Percentiles rank a stretch among this genome's conserved stretches.
Evolutionary conservation across 495 filamentous ascomycete species (phyloP).

Genomic region (Hyphodiscus hymeniophilus): DNA sequence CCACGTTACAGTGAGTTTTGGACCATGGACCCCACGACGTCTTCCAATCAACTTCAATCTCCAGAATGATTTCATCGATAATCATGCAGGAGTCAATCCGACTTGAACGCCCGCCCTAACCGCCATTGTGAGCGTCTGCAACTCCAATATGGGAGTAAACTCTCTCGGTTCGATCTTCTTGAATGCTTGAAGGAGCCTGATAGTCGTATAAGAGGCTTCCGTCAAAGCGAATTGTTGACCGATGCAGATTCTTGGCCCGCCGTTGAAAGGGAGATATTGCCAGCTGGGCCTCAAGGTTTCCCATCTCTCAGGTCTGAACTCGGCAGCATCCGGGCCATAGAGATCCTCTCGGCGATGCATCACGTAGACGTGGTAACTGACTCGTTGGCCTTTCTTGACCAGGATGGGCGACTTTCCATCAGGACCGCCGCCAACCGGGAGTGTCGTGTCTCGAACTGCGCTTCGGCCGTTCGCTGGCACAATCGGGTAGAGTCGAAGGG

Average conservation of each 20-base stretch:
- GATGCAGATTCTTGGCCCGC: conserved; percentile 52
- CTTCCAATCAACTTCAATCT: too few species aligned
- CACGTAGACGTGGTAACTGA: conserved; percentile 12
- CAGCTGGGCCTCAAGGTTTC: conserved; percentile 19
- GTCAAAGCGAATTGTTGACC: conserved; percentile 50
- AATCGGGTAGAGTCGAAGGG: conserved; percentile 16
- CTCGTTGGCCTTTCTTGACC: conserved; percentile 30
- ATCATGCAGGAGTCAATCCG: conserved; percentile 28
- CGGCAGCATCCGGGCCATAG: conserved; percentile 25
- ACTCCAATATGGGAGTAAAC: neutral
- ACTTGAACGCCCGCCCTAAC: conserved; percentile 26
- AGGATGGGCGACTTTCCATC: conserved; percentile 41
- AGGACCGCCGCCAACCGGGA: conserved; percentile 42
- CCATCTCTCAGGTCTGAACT: conserved; percentile 38
- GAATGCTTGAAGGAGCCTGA: conserved; percentile 54
- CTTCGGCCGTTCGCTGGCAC: conserved; percentile 39
- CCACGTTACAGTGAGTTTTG: too few species aligned
- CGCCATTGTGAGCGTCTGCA: conserved; percentile 22
- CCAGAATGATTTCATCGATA: neutral
- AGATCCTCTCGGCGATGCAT: conserved; percentile 22
- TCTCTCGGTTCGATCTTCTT: conserved; percentile 21
- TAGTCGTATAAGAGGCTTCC: conserved; percentile 47
- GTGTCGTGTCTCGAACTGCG: conserved; percentile 39
- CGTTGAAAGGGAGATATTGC: conserved; percentile 26
- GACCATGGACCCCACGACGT: too few species aligned